Percentiles rank a stretch among this genome's conserved stretches.
phyloP scores from a whole-genome alignment of 768 basidiomycete species.

The Piloderma croceum region DNA sequence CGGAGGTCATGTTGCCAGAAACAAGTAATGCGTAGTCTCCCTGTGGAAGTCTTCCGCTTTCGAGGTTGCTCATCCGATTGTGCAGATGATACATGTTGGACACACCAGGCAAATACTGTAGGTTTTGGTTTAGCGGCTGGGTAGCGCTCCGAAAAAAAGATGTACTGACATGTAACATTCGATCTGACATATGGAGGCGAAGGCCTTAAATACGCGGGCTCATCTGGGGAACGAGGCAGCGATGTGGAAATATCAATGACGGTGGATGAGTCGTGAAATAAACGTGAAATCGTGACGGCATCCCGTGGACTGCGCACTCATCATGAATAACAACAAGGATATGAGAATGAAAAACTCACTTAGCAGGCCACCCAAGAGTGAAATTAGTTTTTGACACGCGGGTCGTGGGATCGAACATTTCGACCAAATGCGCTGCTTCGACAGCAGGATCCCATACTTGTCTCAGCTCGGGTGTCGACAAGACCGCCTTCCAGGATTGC shows the following conservation, averaged over 20 bases:
- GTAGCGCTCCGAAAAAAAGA: conserved; percentile 10
- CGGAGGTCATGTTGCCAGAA: conserved; percentile 96
- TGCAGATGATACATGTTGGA: conserved; percentile 56
- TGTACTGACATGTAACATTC: conserved; percentile 60
- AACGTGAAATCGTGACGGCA: conserved; percentile 87
- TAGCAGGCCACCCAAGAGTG: conserved; percentile 93
- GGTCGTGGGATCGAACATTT: conserved; percentile 81
- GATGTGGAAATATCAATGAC: conserved; percentile 90
- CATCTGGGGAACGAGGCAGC: conserved; percentile 85
- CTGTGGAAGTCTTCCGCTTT: conserved; percentile 12
- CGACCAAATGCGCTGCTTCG: conserved; percentile 73
- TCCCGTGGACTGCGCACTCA: conserved; percentile 86
- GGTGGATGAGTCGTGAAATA: conserved; percentile 74
- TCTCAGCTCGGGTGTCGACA: conserved; percentile 81
- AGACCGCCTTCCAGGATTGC: conserved; percentile 74
- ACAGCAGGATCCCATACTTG: conserved; percentile 95
- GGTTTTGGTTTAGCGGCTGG: conserved; percentile 4
- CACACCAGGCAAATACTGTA: conserved; percentile 86
- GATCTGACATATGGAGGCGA: conserved; percentile 92
- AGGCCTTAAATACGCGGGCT: conserved; percentile 86
- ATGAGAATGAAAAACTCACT: conserved; percentile 46
- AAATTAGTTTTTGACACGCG: conserved; percentile 88
- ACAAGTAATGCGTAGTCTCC: conserved; percentile 72
- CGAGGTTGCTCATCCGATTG: conserved; percentile 24
- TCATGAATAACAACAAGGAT: conserved; percentile 7